Base-by-base conservation (phyloP, 1,284 basidiomycete species). In the Sanghuangporus baumii region DNA sequence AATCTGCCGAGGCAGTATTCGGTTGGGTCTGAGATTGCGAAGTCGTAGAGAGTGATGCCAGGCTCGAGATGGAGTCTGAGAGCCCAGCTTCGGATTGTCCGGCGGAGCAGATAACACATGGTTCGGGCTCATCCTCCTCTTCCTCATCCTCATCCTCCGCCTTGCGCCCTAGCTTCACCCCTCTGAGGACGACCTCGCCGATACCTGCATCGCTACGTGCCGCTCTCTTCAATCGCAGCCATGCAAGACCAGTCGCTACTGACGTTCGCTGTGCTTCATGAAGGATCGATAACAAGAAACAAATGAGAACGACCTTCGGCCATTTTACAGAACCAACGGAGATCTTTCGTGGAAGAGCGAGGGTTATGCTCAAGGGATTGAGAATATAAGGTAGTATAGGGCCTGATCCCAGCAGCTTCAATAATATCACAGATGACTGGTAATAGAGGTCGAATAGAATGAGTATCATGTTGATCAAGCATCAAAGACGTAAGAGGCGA, bases 61-160 rank as follows among this genome's bases (percentile, higher is more conserved):
- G 40, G 63, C 66, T 69, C 11, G 67, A 65, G 3, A 67, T 65
- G 14, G 69, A 66, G 50, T 68, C 65, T 8, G 66, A 64, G 20
- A 65, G 57, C 14, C 65, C 41, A 20, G 52, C 56, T 18, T 67
- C 68, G 8, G 63, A 55, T n/a, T 67, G 65, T 8, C 60, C 64
- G 18, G 67, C 71, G 11, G 71, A 68, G 59, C 71, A 72, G 55
- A 72, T 72, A 11, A 72, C 64, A 55, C 71, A 72, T 46, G 68
- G 68, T 20, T 56, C 56, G 16, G 43, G 43, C 20, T 46, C 43
- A n/a, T 46, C 43, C 26, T 69, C 67, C 16, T 68, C 67, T 38
- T 70, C 43, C 26, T 69, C 67, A 12, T 68, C 67, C 34, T 70
- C 70, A 5, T 69, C 66, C 12, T 66, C 61, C 12, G 65, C 66